phyloP scores from a whole-genome alignment of 768 basidiomycete species.

The Collybia nuda region DNA sequence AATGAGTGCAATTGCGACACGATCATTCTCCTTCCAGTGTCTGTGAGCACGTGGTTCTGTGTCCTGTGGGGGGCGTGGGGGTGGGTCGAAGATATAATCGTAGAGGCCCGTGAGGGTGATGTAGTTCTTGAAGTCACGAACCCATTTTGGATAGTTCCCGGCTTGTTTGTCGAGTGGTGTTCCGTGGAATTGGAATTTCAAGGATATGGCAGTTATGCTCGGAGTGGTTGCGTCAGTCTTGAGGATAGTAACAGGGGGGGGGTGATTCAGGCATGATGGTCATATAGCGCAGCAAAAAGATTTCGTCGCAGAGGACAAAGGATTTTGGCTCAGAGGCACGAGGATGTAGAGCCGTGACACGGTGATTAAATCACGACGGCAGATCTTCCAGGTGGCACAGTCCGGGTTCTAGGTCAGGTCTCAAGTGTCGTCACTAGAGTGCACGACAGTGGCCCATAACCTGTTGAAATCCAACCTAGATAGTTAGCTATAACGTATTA shows the following conservation, averaged over 20 bases:
- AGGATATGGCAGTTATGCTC: not conserved
- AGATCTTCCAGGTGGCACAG: not conserved
- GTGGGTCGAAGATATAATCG: not conserved
- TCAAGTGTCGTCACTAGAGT: not conserved
- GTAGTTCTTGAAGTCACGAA: not conserved
- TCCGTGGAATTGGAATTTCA: not conserved
- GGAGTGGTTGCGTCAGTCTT: not conserved
- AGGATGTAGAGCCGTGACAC: not conserved
- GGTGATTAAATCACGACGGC: not conserved
- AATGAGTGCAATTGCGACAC: conserved; percentile 3
- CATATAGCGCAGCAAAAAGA: not conserved
- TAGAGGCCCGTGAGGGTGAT: not conserved
- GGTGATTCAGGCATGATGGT: not conserved
- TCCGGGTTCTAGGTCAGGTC: not conserved
- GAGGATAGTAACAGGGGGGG: not conserved
- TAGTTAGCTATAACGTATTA: not conserved
- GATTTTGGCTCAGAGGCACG: not conserved
- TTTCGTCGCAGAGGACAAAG: not conserved
- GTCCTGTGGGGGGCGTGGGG: not conserved
- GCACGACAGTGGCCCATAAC: conserved; percentile 16
- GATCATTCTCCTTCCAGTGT: conserved; percentile 15
- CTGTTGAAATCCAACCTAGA: conserved; percentile 10
- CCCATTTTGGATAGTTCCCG: not conserved
- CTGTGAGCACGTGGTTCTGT: not conserved
- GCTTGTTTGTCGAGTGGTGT: not conserved